Conservation (phyloP, 164 flowering plant species). For the Saururus chinensis region DNA sequence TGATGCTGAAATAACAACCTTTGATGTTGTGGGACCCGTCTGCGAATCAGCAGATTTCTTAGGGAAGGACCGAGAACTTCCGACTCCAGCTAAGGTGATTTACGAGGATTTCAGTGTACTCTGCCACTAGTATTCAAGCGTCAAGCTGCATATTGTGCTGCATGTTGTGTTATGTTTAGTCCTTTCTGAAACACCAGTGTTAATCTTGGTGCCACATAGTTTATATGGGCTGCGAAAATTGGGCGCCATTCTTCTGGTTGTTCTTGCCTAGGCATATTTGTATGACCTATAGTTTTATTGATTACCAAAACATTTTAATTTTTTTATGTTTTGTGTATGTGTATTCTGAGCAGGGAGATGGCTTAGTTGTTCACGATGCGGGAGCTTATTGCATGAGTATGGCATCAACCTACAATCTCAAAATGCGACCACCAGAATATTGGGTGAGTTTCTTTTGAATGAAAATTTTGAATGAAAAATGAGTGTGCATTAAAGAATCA, state of each 20-base stretch:
- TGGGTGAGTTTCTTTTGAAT: slow-evolving; percentile 41
- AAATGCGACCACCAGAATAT: slow-evolving; percentile 98
- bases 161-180: too few species aligned
- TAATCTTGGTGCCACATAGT: too few species aligned
- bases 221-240: too few species aligned
- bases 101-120: not conserved
- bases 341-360: slow-evolving; percentile 51
- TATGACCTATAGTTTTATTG: too few species aligned
- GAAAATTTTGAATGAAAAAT: too few species aligned
- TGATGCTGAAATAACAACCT: slow-evolving; percentile 55
- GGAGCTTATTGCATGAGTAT: slow-evolving; percentile 99
- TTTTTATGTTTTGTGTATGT: not conserved
- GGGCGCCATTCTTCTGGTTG: too few species aligned
- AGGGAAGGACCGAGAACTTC: slow-evolving; percentile 89
- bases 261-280: too few species aligned
- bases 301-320: not conserved
- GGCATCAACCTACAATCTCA: slow-evolving; percentile 99
- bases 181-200: too few species aligned
- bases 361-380: slow-evolving; percentile 95
- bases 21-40: slow-evolving; percentile 98
- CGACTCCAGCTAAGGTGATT: slow-evolving; percentile 70
- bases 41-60: slow-evolving; percentile 97
- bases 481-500: too few species aligned
- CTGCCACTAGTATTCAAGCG: not conserved
- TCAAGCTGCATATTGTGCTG: too few species aligned